Base-by-base conservation (phyloP, 208 protist genomes). In the Trypanosomatidae sp. region DNA sequence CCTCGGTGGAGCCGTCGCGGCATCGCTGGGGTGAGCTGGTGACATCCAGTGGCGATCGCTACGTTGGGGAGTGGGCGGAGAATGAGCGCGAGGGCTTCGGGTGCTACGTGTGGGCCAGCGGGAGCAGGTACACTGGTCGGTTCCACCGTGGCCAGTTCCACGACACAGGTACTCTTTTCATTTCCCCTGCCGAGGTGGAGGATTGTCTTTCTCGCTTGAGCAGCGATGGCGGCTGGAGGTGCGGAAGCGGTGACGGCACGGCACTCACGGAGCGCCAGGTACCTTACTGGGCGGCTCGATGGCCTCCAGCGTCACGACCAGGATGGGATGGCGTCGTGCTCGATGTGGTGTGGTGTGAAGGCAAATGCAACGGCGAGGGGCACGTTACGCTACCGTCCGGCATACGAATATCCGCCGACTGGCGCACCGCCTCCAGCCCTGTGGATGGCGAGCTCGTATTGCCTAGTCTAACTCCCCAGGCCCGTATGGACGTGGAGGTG, bases 21-120 rank as follows among this genome's bases (percentile, higher is more conserved):
- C 68, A 81, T 28, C 66, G 87, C 53, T 95, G 88, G 88, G 91
- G 91, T 8, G 91, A 95, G 71, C 64, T 86, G 68, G 83, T 91
- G 41, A 69, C 62, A 28, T 49, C 64, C n/a, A 68, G 77, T 44
- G 89, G 91, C 17, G 89, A 87, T 46, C 77, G 85, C 25, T 95
- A 94, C 80, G 88, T 92, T 71, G 92, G 92, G 9, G 87, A 95
- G 75, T 97, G 92, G 92, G 72, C 70, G 36, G 71, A 87, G 39
- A 75, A 93, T 72, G 58, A 83, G 55, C 83, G 83, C 46, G 77
- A 84, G 30, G 92, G 92, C 30, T 93, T 95, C 59, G 92, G 92
- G 25, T 95, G 89, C 76, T 81, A 90, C 62, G 46, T 91, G 62
- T 90, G 84, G 43, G 25, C 74, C 13, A 65, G 36, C 25, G 87